Evolutionary conservation across 208 protist genomes (phyloP), one percentile per base, ranked within the genome.

Genomic region (Leishmania turanica): DNA sequence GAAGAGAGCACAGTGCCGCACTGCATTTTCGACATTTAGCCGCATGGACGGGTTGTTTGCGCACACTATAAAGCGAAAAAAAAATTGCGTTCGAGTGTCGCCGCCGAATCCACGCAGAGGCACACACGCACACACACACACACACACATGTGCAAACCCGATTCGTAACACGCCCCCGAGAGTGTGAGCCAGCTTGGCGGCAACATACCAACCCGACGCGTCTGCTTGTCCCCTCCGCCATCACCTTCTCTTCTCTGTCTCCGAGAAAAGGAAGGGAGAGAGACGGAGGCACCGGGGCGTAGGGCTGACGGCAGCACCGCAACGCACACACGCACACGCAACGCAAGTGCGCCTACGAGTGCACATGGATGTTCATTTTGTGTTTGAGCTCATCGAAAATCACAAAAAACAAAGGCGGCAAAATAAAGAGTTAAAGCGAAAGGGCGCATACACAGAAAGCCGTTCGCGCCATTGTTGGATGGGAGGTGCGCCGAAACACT

Each of bases 381-480:
- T 80, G 54, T 83, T 73, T 1, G 37, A 76, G 21, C 9, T 60
- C 53, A 81, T 72, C 31, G 81, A 79, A 87, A 83, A 78, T 51
- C 37, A 77, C 45, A 82, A 80, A 75, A 89, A 76, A 72, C 69
- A 77, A 88, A 81, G 40, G 40, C 27, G 53, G 17, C 3, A 64
- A 64, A 68, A 70, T n/a, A 47, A 21, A 3, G 31, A 40, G 85
- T 24, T 47, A 42, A 74, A 34, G 47, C 0, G 47, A 47, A 74
- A 60, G 11, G 13, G n/a, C 49, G 19, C 37, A 45, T 37, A 15
- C 11, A 42, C 31, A 27, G 68, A 53, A 15, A 56, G 40, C n/a
- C 3, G 71, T 3, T 72, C 42, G 3, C 24, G 42, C 68, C 7
- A 7, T 13, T 27, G 37, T 70, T 70, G 65, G 65, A 47, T 27